These are phyloP conservation scores for Cytauxzoon felis DNA, from an alignment of 169 alveolate species.

Conservation along the genomic window DNA sequence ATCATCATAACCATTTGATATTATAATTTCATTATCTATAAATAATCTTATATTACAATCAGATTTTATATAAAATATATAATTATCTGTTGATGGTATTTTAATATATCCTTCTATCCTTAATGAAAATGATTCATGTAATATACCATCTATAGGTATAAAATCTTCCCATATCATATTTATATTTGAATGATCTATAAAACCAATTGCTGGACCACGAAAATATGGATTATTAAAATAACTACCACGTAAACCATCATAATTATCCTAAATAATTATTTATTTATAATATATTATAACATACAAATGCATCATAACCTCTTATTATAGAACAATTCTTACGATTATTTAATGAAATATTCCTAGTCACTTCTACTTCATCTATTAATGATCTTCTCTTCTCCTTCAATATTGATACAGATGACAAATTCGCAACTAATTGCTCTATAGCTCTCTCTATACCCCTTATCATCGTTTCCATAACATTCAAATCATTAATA, in stretches of 20 bases:
- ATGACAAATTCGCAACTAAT: slow-evolving; percentile 33
- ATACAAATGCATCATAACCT: slow-evolving; percentile 58
- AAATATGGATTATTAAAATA: slow-evolving; percentile 72
- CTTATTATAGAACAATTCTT: slow-evolving; percentile 52
- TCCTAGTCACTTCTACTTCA: slow-evolving; percentile 23
- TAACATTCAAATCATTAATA: slow-evolving; percentile 21
- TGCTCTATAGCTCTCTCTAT: slow-evolving; percentile 54
- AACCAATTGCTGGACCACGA: slow-evolving; percentile 76
- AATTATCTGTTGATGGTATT: slow-evolving; percentile 78
- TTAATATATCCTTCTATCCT: slow-evolving; percentile 84
- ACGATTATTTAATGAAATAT: slow-evolving; percentile 32
- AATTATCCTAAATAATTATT: slow-evolving; percentile 3
- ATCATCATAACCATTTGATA: slow-evolving; percentile 79
- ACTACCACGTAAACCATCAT: slow-evolving; percentile 80
- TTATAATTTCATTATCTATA: slow-evolving; percentile 79
- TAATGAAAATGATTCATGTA: slow-evolving; percentile 80
- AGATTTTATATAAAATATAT: slow-evolving; percentile 73
- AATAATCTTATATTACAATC: slow-evolving; percentile 79
- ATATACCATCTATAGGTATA: slow-evolving; percentile 77
- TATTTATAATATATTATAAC: background rate
- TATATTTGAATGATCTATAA: slow-evolving; percentile 64
- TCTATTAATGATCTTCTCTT: slow-evolving; percentile 27
- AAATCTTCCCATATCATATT: slow-evolving; percentile 68
- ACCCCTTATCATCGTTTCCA: slow-evolving; percentile 27
- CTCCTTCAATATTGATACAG: slow-evolving; percentile 14